Base-by-base conservation (phyloP, 2,329 filamentous ascomycete species). In the Sporothrix brunneoviolacea region DNA sequence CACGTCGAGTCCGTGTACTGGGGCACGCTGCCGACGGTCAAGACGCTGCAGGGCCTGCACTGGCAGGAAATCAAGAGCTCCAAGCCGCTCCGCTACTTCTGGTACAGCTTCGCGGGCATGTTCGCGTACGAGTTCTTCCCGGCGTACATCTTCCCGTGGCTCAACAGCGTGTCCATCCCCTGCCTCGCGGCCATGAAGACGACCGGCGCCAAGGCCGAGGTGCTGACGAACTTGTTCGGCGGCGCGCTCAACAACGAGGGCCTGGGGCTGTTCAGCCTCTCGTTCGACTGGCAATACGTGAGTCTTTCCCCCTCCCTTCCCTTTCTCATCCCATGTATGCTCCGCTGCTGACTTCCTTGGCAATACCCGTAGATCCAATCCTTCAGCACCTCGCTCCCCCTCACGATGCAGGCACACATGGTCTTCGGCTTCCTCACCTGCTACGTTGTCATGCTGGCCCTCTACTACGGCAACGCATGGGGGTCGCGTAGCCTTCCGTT, bases 1-100 rank as follows among this genome's bases (percentile, higher is more conserved):
- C 75, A 77, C 46, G 71, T 74, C 5, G 76, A 80, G 13, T 70
- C 74, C 2, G 76, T 80, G 3, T 80, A 77, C 62, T 80, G 77
- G 77, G 65, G 67, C 32, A 75, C 66, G 6, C 60, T 79, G 4
- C 76, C 76, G 0, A 73, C 70, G 0, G 74, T 79, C 46, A 78
- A 77, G 55, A 71, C 70, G 0, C 70, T 79, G 8, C 76, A 79
- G 54, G 73, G 73, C 0, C 65, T 80, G 4, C 76, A 80, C 55
- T 79, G 75, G 72, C 68, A 78, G 39, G 59, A 70, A 0, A 16
- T 76, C 27, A 74, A 73, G 58, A 64, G 69, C 54, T 75, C 73
- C 0, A 75, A 75, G 56, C 76, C 74, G 0, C 63, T 79, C 0
- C 64, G 73, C 6, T 70, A 65, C 48, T 79, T 80, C 57, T 78